Conservation (phyloP, 2,329 filamentous ascomycete genomes). For the Celoporthe dispersa region DNA sequence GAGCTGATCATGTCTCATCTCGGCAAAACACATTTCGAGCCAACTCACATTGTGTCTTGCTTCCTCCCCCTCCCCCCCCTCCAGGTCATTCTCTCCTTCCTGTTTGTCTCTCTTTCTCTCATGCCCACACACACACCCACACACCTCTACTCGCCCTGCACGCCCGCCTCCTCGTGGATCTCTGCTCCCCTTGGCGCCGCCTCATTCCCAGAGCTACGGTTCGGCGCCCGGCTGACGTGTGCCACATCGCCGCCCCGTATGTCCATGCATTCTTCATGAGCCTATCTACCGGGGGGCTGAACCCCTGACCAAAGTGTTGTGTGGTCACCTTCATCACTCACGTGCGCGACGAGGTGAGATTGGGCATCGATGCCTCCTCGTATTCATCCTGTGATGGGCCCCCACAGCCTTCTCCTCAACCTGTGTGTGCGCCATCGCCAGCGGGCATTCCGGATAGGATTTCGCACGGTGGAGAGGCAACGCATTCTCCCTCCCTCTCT, state of each 20-base stretch:
- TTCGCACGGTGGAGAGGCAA: background rate
- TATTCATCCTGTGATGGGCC: background rate
- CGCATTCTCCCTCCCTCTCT: background rate
- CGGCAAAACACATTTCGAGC: constrained; percentile 12
- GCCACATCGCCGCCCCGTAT: background rate
- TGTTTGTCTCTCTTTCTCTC: background rate
- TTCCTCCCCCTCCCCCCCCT: background rate
- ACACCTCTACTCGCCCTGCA: background rate
- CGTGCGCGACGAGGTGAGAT: background rate
- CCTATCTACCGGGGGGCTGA: background rate
- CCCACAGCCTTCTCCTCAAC: background rate
- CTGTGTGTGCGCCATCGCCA: background rate
- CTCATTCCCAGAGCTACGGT: background rate
- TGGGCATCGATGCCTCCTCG: background rate
- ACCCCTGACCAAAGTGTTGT: background rate
- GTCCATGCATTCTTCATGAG: background rate
- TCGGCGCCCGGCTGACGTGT: background rate
- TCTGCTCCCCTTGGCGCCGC: background rate
- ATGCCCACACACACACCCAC: background rate
- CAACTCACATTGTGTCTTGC: background rate
- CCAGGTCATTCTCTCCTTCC: background rate
- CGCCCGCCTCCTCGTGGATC: background rate
- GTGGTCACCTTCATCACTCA: background rate
- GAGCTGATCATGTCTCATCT: constrained; percentile 19
- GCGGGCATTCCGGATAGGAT: background rate